phyloP scores from a whole-genome alignment of 176 grass and related monocot species.

The Oryza australiensis region DNA sequence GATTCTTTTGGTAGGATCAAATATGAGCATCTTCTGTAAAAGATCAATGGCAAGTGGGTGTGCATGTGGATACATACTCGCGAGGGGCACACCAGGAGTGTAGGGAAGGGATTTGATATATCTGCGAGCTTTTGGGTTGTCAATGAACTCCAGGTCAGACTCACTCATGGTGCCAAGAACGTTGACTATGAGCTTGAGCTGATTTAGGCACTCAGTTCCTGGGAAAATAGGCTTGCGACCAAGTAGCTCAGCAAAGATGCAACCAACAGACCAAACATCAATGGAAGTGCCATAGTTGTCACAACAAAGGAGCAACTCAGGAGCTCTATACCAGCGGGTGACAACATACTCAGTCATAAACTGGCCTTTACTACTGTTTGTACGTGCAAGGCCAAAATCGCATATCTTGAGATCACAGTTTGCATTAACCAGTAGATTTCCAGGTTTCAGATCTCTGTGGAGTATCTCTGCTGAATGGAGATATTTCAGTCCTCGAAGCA shows the following conservation, averaged over 20 bases:
- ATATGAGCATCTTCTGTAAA: slow-evolving; percentile 63
- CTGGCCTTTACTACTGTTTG: slow-evolving; percentile 54
- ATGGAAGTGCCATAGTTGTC: slow-evolving; percentile 65
- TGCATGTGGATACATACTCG: slow-evolving; percentile 51
- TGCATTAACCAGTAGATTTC: slow-evolving; percentile 58
- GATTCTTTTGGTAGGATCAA: slow-evolving; percentile 51
- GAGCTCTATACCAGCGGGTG: slow-evolving; percentile 65
- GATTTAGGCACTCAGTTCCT: slow-evolving; percentile 57
- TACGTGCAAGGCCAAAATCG: slow-evolving; percentile 66
- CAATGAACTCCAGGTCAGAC: slow-evolving; percentile 58
- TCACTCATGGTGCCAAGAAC: slow-evolving; percentile 60
- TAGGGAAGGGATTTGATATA: slow-evolving; percentile 59
- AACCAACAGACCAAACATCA: slow-evolving; percentile 61
- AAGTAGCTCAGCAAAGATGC: slow-evolving; percentile 62
- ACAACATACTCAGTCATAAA: slow-evolving; percentile 74
- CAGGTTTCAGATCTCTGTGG: slow-evolving; percentile 70
- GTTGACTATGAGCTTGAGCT: slow-evolving; percentile 62
- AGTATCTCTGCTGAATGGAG: slow-evolving; percentile 70
- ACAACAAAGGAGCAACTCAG: slow-evolving; percentile 57
- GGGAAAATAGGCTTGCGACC: slow-evolving; percentile 62
- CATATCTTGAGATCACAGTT: slow-evolving; percentile 74
- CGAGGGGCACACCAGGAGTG: slow-evolving; percentile 46
- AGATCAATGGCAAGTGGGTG: slow-evolving; percentile 58
- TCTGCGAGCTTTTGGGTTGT: slow-evolving; percentile 58
- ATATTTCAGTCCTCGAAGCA: slow-evolving; percentile 58